Evolutionary conservation across 495 filamentous ascomycete species (phyloP).

Genomic region (Daldinia childiae): DNA sequence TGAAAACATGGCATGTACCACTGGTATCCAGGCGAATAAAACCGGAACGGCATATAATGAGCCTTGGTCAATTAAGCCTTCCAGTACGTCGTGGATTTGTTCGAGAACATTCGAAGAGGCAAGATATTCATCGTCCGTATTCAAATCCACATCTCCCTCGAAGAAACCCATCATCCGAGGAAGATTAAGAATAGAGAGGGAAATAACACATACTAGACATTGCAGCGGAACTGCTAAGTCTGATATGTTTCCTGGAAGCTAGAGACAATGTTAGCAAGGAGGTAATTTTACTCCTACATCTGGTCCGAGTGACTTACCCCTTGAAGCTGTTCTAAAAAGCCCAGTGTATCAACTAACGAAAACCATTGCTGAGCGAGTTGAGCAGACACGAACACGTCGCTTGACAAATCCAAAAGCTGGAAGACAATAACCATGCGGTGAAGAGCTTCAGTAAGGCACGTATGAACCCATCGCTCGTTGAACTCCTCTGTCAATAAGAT

Average conservation of each 20-base stretch:
- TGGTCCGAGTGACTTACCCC: slow-evolving; percentile 56
- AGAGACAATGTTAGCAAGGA: slow-evolving; percentile 45
- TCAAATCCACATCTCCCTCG: slow-evolving; percentile 51
- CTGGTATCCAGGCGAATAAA: slow-evolving; percentile 78
- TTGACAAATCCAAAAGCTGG: slow-evolving; percentile 67
- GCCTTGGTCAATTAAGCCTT: slow-evolving; percentile 57
- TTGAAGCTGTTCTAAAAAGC: slow-evolving; percentile 69
- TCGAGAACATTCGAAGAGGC: slow-evolving; percentile 67
- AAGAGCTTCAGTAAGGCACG: slow-evolving; percentile 70
- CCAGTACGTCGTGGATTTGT: slow-evolving; percentile 71
- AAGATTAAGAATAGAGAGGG: slow-evolving; percentile 77
- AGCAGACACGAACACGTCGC: slow-evolving; percentile 63
- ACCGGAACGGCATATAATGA: slow-evolving; percentile 67
- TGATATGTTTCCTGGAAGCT: slow-evolving; percentile 50
- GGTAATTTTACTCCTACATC: neutral
- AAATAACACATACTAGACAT: slow-evolving; percentile 74
- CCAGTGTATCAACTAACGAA: slow-evolving; percentile 67
- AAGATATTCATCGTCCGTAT: slow-evolving; percentile 65
- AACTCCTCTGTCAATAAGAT: slow-evolving; percentile 55
- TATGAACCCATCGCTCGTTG: slow-evolving; percentile 70
- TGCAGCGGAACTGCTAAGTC: slow-evolving; percentile 70
- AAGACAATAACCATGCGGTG: slow-evolving; percentile 80
- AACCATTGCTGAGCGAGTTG: slow-evolving; percentile 76
- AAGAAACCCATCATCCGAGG: slow-evolving; percentile 58
- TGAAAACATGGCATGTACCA: slow-evolving; percentile 73